phyloP scores from a whole-genome alignment of 1,139 yeast genomes.

The Arxiozyma heterogenica region DNA sequence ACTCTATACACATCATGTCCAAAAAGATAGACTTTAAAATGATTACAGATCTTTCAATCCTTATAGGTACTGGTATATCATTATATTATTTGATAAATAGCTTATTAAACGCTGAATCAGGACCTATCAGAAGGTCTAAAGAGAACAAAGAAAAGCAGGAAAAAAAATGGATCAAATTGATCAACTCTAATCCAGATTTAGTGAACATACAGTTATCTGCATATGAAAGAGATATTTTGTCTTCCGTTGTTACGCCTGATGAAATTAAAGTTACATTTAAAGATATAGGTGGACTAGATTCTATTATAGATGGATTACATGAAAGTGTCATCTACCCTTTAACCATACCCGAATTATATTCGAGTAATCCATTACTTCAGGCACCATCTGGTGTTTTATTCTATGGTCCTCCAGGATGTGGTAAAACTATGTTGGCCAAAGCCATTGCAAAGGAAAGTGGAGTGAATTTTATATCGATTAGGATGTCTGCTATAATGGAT shows the following conservation, averaged over 20 bases:
- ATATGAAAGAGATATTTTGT: conserved; percentile 68
- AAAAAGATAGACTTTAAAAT: conserved; percentile 46
- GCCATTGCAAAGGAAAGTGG: conserved; percentile 90
- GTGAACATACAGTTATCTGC: conserved; percentile 50
- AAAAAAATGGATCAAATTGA: conserved; percentile 51
- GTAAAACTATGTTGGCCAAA: conserved; percentile 94
- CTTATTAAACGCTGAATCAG: conserved; percentile 43
- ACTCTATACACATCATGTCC: conserved; percentile 14
- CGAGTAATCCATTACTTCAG: conserved; percentile 45
- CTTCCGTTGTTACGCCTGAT: conserved; percentile 73
- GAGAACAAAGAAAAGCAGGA: conserved; percentile 63
- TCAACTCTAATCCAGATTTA: conserved; percentile 50
- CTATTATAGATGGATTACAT: conserved; percentile 69
- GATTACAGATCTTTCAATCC: conserved; percentile 57
- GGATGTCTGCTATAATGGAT: conserved; percentile 94
- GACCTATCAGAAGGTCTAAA: conserved; percentile 45
- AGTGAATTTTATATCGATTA: conserved; percentile 81
- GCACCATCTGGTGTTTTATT: conserved; percentile 93
- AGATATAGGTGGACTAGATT: conserved; percentile 84
- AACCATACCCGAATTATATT: conserved; percentile 41
- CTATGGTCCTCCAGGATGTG: conserved; percentile 97
- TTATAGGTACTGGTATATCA: conserved; percentile 77
- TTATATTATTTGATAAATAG: conserved; percentile 62
- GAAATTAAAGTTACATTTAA: conserved; percentile 67
- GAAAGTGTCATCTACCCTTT: conserved; percentile 86